These are phyloP conservation scores for Plasmodium chabaudi DNA, from an alignment of 169 alveolate species.

Conservation along the genomic window DNA sequence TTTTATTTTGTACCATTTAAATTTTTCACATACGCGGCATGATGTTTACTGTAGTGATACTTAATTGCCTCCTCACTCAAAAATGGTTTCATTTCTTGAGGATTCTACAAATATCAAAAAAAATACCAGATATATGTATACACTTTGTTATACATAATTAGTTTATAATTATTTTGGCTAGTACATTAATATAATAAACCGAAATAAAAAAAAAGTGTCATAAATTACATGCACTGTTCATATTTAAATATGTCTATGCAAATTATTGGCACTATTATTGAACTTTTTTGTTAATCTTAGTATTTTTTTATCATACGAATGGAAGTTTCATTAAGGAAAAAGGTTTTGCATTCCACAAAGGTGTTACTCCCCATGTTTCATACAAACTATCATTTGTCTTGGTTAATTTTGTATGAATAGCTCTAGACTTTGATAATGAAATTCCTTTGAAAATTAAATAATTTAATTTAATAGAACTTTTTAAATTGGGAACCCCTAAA, in stretches of 20 bases:
- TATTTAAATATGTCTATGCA: too few relatives aligned
- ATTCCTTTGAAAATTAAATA: too few relatives aligned
- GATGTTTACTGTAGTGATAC: slow-evolving; percentile 93
- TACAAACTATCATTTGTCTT: slow-evolving; percentile 33
- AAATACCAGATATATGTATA: background rate
- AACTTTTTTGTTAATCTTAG: too few relatives aligned
- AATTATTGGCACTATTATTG: too few relatives aligned
- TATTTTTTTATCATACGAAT: slow-evolving; percentile 12
- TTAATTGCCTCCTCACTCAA: slow-evolving; percentile 89
- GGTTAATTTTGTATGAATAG: slow-evolving; percentile 3
- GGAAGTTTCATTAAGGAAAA: slow-evolving; percentile 64
- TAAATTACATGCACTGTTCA: too few relatives aligned
- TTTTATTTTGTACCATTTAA: slow-evolving; percentile 79
- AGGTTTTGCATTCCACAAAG: slow-evolving; percentile 58
- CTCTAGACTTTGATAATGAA: too few relatives aligned
- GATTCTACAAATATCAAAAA: slow-evolving; percentile 81
- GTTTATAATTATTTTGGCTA: background rate
- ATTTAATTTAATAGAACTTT: too few relatives aligned
- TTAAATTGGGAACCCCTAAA: too few relatives aligned
- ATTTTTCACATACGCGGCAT: slow-evolving; percentile 91
- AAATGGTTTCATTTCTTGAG: slow-evolving; percentile 89
- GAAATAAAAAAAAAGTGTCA: background rate
- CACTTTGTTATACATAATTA: background rate
- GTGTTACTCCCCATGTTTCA: slow-evolving; percentile 36
- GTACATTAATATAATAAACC: too few relatives aligned